A percentile compares a stretch with the other conserved stretches of the same genome.
phyloP scores from a whole-genome alignment of 2,329 filamentous ascomycete species.

The Microsporum audouinii region DNA sequence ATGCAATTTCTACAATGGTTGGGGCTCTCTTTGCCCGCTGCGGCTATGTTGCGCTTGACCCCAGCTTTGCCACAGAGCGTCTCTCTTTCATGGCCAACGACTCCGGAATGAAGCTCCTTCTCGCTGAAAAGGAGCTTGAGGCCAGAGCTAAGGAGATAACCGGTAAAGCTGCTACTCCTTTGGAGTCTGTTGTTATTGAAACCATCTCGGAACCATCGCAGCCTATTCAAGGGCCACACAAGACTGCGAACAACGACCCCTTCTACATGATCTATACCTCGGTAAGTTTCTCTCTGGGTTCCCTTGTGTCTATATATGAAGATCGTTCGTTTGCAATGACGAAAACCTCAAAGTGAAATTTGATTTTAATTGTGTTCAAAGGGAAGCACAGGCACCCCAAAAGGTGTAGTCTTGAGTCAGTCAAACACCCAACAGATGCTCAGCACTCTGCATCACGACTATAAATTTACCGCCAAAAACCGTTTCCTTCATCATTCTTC shows the following conservation, averaged over 20 bases:
- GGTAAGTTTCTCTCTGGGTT: slow-evolving; percentile 10
- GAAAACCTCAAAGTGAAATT: neutral
- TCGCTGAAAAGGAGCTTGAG: slow-evolving; percentile 10
- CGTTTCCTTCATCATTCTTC: slow-evolving; percentile 14
- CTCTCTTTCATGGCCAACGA: slow-evolving; percentile 16
- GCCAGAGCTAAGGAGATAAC: slow-evolving; percentile 9
- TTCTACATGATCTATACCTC: slow-evolving; percentile 19
- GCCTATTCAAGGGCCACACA: slow-evolving; percentile 2
- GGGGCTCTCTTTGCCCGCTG: slow-evolving; percentile 10
- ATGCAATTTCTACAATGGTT: slow-evolving; percentile 17
- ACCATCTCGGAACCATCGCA: neutral
- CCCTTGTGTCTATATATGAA: neutral
- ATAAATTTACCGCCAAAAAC: slow-evolving; percentile 12
- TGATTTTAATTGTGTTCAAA: slow-evolving; percentile 8
- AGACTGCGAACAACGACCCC: slow-evolving; percentile 10
- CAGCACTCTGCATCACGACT: slow-evolving; percentile 13
- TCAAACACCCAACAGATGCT: slow-evolving; percentile 16
- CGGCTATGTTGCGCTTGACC: slow-evolving; percentile 15
- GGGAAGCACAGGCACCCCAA: slow-evolving; percentile 25
- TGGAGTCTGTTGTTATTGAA: neutral
- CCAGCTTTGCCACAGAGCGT: slow-evolving; percentile 17
- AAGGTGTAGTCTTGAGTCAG: slow-evolving; percentile 30
- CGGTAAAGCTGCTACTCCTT: neutral
- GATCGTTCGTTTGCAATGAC: neutral
- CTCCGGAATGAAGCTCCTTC: slow-evolving; percentile 12